A percentile compares a stretch with the other conserved stretches of the same genome.
Evolutionary conservation across 1,139 yeast genomes (phyloP).

Genomic region (Chernovozyma sophiae-reginae): DNA sequence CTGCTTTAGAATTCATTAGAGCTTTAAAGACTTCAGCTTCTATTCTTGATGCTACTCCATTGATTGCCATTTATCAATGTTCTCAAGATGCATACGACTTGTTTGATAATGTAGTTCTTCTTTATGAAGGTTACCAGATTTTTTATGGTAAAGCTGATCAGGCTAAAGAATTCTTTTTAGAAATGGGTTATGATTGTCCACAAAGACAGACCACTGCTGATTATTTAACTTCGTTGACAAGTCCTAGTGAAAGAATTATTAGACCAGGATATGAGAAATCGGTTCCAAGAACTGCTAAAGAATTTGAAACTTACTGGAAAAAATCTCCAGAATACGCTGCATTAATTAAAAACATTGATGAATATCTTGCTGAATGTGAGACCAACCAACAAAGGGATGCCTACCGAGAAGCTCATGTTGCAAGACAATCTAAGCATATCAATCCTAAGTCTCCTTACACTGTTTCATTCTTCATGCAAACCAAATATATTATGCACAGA

Average conservation of each 20-base stretch:
- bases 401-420: conserved; percentile 22
- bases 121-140: conserved; percentile 77
- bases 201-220: conserved; percentile 16
- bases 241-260: conserved; percentile 46
- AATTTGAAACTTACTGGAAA: conserved; percentile 65
- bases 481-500: conserved; percentile 24
- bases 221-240: conserved; percentile 41
- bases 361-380: conserved; percentile 18
- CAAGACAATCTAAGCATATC: conserved; percentile 25
- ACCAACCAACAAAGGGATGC: conserved; percentile 8
- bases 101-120: conserved; percentile 69
- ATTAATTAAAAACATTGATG: conserved; percentile 29
- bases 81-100: conserved; percentile 68
- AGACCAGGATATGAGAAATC: conserved; percentile 50
- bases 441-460: conserved; percentile 28
- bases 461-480: conserved; percentile 32
- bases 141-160: conserved; percentile 59
- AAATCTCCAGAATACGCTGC: conserved; percentile 48
- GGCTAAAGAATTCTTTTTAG: conserved; percentile 58
- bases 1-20: conserved; percentile 66
- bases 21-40: conserved; percentile 64
- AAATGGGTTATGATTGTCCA: conserved; percentile 57
- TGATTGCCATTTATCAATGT: conserved; percentile 81
- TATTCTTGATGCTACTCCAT: conserved; percentile 54
- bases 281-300: conserved; percentile 68